Evolutionary conservation across 2,329 filamentous ascomycete genomes (phyloP), one percentile per base, ranked within the genome.

Genomic region (Pseudopithomyces chartarum): DNA sequence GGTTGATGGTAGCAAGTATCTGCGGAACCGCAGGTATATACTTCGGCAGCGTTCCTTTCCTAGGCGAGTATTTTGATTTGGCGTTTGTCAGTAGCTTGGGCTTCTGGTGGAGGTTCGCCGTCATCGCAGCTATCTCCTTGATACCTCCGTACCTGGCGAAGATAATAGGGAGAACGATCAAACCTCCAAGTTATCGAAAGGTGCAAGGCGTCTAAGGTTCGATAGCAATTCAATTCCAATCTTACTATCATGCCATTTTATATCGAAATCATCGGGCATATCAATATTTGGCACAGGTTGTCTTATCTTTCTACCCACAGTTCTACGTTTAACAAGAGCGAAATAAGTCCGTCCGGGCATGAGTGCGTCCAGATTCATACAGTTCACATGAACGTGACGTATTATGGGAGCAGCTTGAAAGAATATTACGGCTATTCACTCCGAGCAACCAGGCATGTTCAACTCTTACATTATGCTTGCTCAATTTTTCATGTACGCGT

Each of bases 171-270:
- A 84, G 92, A 70, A 92, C 87, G 58, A 88, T 96, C 82, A 93
- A 90, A 78, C 95, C 95, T 60, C 93, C 93, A 19, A 96, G 90
- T 71, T 98, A 97, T 79, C 85, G 95, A 69, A 99, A 99, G 81
- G 93, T 99, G 46, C 89, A 90, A 77, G 88, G 84, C 43, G 85
- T 87, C 58, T 89, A 63, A 54, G 46, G 43, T 6, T 38, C 19
- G 19, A 11, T 17, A 17, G 6, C 5, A 17, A 19, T 42, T 23
- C 23, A 6, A 23, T 26, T 17, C n/a, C n/a, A n/a, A 34, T 26
- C 42, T 43, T 12, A 5, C 34, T 44, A n/a, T 12, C n/a, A n/a
- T 8, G 8, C 26, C 26, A 29, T 29, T 4, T 29, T 29, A 4
- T 29, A 29, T 29, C 26, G 8, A 29, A 5, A 29, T 8, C 8